These are phyloP conservation scores for Fusarium sp. DNA, from an alignment of 2,329 filamentous ascomycete genomes.

Conservation along the genomic window DNA sequence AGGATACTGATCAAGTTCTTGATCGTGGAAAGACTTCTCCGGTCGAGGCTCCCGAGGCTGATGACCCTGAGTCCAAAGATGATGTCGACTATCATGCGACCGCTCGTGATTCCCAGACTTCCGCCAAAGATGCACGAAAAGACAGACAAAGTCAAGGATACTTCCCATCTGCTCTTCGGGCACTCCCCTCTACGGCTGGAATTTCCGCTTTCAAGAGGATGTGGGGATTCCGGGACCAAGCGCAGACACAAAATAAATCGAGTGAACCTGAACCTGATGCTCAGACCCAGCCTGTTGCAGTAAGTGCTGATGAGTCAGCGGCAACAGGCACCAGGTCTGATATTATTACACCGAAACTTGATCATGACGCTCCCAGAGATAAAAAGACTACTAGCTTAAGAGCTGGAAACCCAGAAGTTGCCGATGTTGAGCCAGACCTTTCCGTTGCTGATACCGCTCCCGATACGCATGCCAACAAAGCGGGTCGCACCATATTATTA, in stretches of 20 bases:
- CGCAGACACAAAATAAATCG: neutral
- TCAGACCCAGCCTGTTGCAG: neutral
- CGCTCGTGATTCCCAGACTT: neutral
- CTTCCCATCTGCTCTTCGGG: slow-evolving; percentile 35
- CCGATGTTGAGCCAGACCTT: slow-evolving; percentile 2
- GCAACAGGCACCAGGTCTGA: neutral
- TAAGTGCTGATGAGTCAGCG: neutral
- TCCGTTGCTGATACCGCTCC: neutral
- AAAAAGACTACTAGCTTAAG: neutral
- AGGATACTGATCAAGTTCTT: neutral
- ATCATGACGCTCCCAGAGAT: neutral
- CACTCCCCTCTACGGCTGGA: slow-evolving; percentile 27
- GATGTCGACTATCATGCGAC: slow-evolving; percentile 12
- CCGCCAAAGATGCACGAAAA: slow-evolving; percentile 11
- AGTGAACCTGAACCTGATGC: neutral
- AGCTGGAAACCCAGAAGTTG: slow-evolving; percentile 1
- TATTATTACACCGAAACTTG: neutral
- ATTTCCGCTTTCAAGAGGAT: slow-evolving; percentile 32
- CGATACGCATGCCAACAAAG: neutral
- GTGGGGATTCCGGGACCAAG: slow-evolving; percentile 31
- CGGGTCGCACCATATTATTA: slow-evolving; percentile 19
- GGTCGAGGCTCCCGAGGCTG: neutral
- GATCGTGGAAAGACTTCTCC: slow-evolving; percentile 4
- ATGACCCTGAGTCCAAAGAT: slow-evolving; percentile 14
- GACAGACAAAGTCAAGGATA: slow-evolving; percentile 25